Evolutionary conservation across 1,284 basidiomycete species (phyloP), one percentile per base, ranked within the genome.

Genomic region (Porogramme epimiltina): DNA sequence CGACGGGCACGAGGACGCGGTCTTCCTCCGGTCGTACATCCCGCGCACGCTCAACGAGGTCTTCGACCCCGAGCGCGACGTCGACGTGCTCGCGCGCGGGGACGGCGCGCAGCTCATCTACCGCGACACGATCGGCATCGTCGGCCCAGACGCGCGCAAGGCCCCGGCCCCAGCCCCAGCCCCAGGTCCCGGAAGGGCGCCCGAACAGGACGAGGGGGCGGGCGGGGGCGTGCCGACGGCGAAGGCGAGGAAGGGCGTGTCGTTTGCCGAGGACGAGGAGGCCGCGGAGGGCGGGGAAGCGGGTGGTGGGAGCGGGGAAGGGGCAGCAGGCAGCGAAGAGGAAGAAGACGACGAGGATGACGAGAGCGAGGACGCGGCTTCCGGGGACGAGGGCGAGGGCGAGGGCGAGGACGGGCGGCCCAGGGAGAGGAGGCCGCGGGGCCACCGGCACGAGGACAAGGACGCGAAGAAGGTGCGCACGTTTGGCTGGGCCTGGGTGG

Each of bases 1-100:
- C 4, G 40, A 60, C 3, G 67, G 65, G 13, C 84, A 88, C 52
- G 94, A 96, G 65, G 93, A 97, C 66, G 81, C 83, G 9, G 85
- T 98, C 16, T 98, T 98, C 76, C 73, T 93, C 69, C 79, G 79
- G 24, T 91, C 92, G 0, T 97, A 93, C 70, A 98, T 98, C 57
- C 95, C 95, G n/a, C 86, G 95, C 22, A 88, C 85, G 13, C 75
- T 98, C 26, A 92, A 93, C 58, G 93, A 97, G 63, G 89, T 98
- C 3, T 93, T 88, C 65, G 93, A 98, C 67, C 91, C 93, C 0
- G 95, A 98, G 66, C 79, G 94, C 22, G 95, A 97, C 65, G 86
- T 93, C 15, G 91, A 84, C 31, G 79, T 81, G 20, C 74, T 95
- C 37, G 77, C 77, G 31, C 73, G 81, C 8, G 93, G 93, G 1